Conservation (phyloP, 805 yeast genomes). For the Hanseniaspora vineae region DNA sequence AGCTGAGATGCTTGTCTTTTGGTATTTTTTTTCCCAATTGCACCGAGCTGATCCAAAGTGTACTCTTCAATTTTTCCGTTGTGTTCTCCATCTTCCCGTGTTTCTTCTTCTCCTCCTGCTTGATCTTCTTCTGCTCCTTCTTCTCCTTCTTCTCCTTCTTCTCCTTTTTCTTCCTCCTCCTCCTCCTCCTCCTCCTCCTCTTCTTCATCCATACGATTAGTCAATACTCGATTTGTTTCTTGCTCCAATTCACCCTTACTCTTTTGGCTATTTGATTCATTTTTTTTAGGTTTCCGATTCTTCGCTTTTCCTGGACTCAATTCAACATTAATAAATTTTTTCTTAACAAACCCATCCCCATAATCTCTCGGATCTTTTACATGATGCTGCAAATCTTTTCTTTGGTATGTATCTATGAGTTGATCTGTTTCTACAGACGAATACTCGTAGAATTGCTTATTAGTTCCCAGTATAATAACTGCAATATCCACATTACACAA, state of each 20-base stretch:
- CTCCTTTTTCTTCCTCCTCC: slow-evolving; percentile 1
- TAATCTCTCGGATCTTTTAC: slow-evolving; percentile 52
- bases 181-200: slow-evolving; percentile 1
- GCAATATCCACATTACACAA: slow-evolving; percentile 90
- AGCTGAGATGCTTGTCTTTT: slow-evolving; percentile 1
- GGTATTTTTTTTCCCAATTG: background rate
- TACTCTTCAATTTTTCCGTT: background rate
- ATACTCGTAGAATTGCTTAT: slow-evolving; percentile 74
- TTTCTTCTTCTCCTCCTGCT: slow-evolving; percentile 7
- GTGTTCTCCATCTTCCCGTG: slow-evolving; percentile 7
- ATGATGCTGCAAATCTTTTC: slow-evolving; percentile 33
- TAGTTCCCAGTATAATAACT: slow-evolving; percentile 73
- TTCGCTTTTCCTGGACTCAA: no score
- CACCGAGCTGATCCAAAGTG: background rate
- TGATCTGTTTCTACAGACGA: slow-evolving; percentile 54
- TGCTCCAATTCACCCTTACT: background rate
- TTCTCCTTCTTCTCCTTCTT: slow-evolving; percentile 4
- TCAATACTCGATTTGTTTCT: no score
- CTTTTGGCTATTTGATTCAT: no score
- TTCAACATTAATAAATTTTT: slow-evolving; percentile 10
- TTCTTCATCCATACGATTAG: slow-evolving; percentile 3
- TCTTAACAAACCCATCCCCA: slow-evolving; percentile 39
- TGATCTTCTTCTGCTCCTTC: slow-evolving; percentile 3
- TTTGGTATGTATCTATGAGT: slow-evolving; percentile 29
- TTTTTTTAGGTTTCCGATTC: background rate